Percentiles rank a stretch among this genome's conserved stretches.
Conservation (phyloP, 192 early-diverging fungal species). For the Backusella macrospora region DNA sequence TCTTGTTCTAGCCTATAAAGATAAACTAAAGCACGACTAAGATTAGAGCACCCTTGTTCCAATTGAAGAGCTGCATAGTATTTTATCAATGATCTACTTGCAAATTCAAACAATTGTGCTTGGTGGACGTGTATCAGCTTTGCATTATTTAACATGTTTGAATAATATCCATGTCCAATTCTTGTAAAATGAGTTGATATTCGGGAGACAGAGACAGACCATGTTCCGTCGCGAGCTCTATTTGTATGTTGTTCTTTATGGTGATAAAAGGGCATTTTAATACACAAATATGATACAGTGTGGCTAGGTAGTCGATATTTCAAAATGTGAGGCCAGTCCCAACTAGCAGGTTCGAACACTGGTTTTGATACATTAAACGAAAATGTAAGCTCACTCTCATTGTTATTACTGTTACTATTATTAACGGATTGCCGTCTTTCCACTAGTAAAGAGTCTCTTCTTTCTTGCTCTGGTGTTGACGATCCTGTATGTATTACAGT, state of each 20-base stretch:
- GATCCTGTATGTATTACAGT: background rate
- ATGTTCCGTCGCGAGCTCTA: background rate
- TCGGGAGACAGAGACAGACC: conserved; percentile 21
- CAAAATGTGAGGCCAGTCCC: conserved; percentile 19
- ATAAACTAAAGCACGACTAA: background rate
- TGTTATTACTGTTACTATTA: background rate
- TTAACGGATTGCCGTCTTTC: conserved; percentile 7
- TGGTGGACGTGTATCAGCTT: conserved; percentile 20
- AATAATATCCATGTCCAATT: conserved; percentile 24
- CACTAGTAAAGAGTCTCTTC: background rate
- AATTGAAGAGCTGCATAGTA: conserved; percentile 19
- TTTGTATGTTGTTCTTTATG: background rate
- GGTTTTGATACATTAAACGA: conserved; percentile 21
- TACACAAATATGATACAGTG: background rate
- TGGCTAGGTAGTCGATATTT: conserved; percentile 9
- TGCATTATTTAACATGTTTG: conserved; percentile 26
- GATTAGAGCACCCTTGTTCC: conserved; percentile 22
- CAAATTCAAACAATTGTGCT: conserved; percentile 20
- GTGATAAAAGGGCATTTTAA: background rate
- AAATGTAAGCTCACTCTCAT: background rate
- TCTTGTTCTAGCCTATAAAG: conserved; percentile 18
- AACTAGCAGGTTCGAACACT: conserved; percentile 21
- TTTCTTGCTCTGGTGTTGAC: background rate
- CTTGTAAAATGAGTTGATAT: conserved; percentile 24
- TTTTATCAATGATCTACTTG: conserved; percentile 12